Base-by-base conservation (phyloP, 1,284 basidiomycete genomes). In the Malassezia slooffiae region DNA sequence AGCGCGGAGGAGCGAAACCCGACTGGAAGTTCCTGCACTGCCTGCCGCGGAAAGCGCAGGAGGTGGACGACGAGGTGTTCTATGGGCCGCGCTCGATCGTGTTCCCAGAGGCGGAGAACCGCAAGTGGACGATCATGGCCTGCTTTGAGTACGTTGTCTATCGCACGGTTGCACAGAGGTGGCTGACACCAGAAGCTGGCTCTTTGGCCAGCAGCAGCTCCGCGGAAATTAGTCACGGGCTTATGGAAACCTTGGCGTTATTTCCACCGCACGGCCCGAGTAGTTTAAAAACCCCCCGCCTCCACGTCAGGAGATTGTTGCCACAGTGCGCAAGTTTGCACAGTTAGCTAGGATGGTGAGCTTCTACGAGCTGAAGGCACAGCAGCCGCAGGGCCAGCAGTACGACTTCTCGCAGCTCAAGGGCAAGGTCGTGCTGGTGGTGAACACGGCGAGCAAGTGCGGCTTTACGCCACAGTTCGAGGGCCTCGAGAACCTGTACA, bases 21-120 rank as follows among this genome's bases (percentile, higher is more conserved):
- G 75, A 88, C 62, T 95, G 90, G 90, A 82, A 83, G 70, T 96
- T 97, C 75, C 74, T 96, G 74, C 91, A 97, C 69, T 97, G 91
- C 70, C 75, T 97, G 33, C 93, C 91, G 13, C 77, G 91, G 33
- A 93, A 97, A 72, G 72, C 78, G 43, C 77, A 96, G 57, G 91
- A 97, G 72, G 93, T 67, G 19, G 62, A 67, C 31, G 66, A 66
- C 32, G 45, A 59, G 19, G 64, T 70, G 12, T 70, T 70, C 41
- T 70, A 70, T 38, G 58, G 60, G 13, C 38, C 55, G 10, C 53
- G 67, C 10, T 61, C 58, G 0, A 42, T 70, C 17, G 68, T 70
- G 28, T 70, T 70, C 51, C 61, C 61, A 1, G 67, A 70, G 43
- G 68, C 63, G 3, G 67, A 70, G 56, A 70, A 70, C 43, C 47